These are phyloP conservation scores for Lachancea nothofagi DNA, from an alignment of 805 yeast species.

Conservation along the genomic window DNA sequence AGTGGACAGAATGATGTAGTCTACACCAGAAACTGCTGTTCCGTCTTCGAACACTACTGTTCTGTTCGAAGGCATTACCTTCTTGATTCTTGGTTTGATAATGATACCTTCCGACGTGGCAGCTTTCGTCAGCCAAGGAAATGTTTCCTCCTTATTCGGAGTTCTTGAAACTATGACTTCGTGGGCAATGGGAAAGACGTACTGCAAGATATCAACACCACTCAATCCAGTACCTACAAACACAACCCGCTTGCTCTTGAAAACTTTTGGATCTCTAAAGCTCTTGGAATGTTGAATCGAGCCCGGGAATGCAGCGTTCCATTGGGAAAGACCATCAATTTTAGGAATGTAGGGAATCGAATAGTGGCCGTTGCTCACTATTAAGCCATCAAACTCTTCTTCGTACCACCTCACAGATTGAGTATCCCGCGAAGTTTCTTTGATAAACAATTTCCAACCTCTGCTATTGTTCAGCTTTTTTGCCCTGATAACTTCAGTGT, in stretches of 20 bases:
- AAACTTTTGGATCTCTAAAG: slow-evolving; percentile 25
- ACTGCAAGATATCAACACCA: slow-evolving; percentile 39
- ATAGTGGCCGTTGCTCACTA: slow-evolving; percentile 39
- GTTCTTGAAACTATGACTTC: slow-evolving; percentile 61
- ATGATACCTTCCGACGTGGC: slow-evolving; percentile 34
- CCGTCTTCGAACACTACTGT: slow-evolving; percentile 33
- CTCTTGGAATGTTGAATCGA: slow-evolving; percentile 37
- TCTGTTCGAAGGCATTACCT: slow-evolving; percentile 22
- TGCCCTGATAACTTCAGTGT: slow-evolving; percentile 17
- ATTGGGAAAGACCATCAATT: slow-evolving; percentile 14
- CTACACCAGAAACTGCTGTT: slow-evolving; percentile 16
- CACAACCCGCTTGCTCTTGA: slow-evolving; percentile 27
- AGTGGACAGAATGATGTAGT: slow-evolving; percentile 39
- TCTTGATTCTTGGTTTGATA: slow-evolving; percentile 35
- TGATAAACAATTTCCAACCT: slow-evolving; percentile 15
- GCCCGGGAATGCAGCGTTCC: slow-evolving; percentile 26
- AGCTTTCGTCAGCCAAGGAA: slow-evolving; percentile 38
- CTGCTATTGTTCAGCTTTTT: slow-evolving; percentile 14
- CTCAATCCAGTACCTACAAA: slow-evolving; percentile 39
- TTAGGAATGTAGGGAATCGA: slow-evolving; percentile 37
- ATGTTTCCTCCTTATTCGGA: slow-evolving; percentile 53
- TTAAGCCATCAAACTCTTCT: slow-evolving; percentile 35
- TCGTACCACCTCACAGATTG: slow-evolving; percentile 32
- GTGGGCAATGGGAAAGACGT: slow-evolving; percentile 32
- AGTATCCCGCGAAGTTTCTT: slow-evolving; percentile 25